Conservation (phyloP, 2,329 filamentous ascomycete genomes). For the Lasiodiplodia citricola region DNA sequence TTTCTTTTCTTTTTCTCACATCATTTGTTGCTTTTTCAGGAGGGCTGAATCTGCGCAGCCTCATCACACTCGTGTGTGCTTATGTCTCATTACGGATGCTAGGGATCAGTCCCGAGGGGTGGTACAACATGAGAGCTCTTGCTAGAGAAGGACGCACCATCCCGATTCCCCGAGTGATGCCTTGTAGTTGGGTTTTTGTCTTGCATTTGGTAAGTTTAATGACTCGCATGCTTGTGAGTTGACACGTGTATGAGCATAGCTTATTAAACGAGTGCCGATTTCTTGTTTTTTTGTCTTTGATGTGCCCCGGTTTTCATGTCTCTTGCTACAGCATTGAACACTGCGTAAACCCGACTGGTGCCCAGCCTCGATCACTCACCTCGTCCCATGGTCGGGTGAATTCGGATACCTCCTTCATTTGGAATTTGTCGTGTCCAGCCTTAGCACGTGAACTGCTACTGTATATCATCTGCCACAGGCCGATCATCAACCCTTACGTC, state of each 20-base stretch:
- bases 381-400: background rate
- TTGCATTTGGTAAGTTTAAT: background rate
- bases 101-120: background rate
- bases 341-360: background rate
- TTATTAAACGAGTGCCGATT: background rate
- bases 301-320: background rate
- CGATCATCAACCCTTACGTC: background rate
- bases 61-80: background rate
- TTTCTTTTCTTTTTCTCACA: background rate
- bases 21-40: background rate
- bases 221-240: background rate
- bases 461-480: background rate
- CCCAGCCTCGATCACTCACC: background rate
- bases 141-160: background rate
- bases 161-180: background rate
- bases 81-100: background rate
- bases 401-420: background rate
- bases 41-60: background rate
- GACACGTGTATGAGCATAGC: background rate
- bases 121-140: background rate
- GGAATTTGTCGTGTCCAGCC: background rate
- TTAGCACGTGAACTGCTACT: background rate
- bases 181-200: background rate
- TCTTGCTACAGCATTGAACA: background rate
- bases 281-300: background rate